Evolutionary conservation across 495 filamentous ascomycete genomes (phyloP), one percentile per base, ranked within the genome.

Genomic region (Talaromyces nanjingensis): DNA sequence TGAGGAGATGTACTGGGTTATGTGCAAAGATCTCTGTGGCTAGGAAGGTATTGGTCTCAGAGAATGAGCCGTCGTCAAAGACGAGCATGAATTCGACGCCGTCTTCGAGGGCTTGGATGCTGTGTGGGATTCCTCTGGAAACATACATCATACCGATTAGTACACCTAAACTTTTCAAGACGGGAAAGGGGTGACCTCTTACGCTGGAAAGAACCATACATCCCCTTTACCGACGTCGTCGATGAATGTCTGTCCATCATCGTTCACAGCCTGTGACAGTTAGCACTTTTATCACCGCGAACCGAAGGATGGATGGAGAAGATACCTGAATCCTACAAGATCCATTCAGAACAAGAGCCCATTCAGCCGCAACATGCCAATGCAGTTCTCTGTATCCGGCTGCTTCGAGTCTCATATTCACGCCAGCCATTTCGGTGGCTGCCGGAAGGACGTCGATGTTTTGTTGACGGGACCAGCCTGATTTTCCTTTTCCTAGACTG

Each of bases 381-480:
- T 91, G 88, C 22, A 91, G 75, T 65, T 91, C 88, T 2, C 88
- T 82, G 65, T 90, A 90, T 0, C 80, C 86, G 45, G 81, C 75
- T 3, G 86, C 82, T 54, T 83, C 84, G 4, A 92, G 82, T 29
- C 88, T 81, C 89, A 92, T 92, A 67, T 92, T 84, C 1, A 92
- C 89, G 58, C 89, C 89, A 1, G 89, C 88, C 84, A 92, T 89
- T 59, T 79, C 79, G 8, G 74, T 86, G 14, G 87, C 86, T 33
- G 75, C 78, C 0, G 89, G 89, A 65, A 91, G 78, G 18, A 89
- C 82, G 9, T 78, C 73, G 2, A 76, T 71, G 63, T 89, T 88
- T 71, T 91, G 81, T 69, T 91, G 86, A 7, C 89, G 76, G 22
- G 88, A 86, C 86, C 86, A 92, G 1, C 89, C 89, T 6, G 86